These are phyloP conservation scores for Plasmodium vivax DNA, from an alignment of 169 alveolate genomes.

Conservation along the genomic window DNA sequence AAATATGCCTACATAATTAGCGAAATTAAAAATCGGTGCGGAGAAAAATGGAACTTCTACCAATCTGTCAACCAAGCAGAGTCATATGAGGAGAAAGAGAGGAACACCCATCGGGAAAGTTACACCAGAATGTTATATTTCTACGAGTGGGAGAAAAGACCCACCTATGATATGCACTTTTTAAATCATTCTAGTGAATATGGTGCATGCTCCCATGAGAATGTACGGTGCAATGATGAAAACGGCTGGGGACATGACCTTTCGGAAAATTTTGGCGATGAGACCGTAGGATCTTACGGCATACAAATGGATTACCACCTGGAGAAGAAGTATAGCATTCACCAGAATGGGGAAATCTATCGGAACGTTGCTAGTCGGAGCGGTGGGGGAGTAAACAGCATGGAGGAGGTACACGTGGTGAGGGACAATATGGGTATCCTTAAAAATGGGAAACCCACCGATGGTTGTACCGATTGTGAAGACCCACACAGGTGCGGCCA, in stretches of 20 bases:
- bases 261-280: background rate
- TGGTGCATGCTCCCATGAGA: background rate
- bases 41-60: background rate
- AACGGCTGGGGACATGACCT: background rate
- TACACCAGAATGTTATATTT: slow-evolving; percentile 11
- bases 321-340: background rate
- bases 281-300: background rate
- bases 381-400: background rate
- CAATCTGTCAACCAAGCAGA: background rate
- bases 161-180: background rate
- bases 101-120: background rate
- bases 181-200: background rate
- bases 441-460: background rate
- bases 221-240: background rate
- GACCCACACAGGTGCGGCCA: background rate
- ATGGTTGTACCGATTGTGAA: background rate
- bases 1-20: slow-evolving; percentile 29
- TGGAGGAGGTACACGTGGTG: background rate
- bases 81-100: background rate
- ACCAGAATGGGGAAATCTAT: slow-evolving; percentile 22
- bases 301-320: background rate
- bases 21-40: slow-evolving; percentile 3
- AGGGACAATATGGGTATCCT: background rate
- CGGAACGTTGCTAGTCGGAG: background rate
- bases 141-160: background rate